phyloP scores from a whole-genome alignment of 768 basidiomycete genomes.

The Tylopilus subfusipes region DNA sequence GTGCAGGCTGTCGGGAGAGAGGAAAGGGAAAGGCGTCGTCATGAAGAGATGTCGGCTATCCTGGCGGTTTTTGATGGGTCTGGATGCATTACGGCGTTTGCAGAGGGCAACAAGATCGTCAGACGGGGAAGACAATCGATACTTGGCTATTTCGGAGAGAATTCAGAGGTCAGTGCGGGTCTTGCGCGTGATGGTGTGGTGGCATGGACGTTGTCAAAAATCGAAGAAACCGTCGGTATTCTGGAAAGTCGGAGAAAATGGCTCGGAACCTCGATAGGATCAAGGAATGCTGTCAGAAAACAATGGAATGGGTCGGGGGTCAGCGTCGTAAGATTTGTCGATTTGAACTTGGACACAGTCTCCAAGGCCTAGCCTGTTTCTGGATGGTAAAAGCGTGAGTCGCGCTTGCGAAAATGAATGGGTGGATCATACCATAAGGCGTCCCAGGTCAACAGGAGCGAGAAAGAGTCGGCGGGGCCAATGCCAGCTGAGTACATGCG shows the following conservation, averaged over 20 bases:
- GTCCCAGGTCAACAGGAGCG: not conserved
- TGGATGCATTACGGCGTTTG: not conserved
- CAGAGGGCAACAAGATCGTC: not conserved
- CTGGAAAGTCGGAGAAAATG: not conserved
- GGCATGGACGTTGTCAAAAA: not conserved
- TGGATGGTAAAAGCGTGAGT: not conserved
- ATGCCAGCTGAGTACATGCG: not conserved
- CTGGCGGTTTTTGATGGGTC: not conserved
- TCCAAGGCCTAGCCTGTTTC: not conserved
- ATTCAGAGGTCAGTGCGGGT: not conserved
- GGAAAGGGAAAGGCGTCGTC: not conserved
- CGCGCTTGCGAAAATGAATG: too few relatives aligned
- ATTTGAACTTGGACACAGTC: not conserved
- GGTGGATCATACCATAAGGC: not conserved
- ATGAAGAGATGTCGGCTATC: not conserved
- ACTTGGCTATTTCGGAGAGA: not conserved
- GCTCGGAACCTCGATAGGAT: not conserved
- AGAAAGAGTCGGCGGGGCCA: not conserved
- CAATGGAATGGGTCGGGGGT: not conserved
- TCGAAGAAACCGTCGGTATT: not conserved
- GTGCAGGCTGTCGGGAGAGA: conserved; percentile 1
- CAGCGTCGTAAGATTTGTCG: not conserved
- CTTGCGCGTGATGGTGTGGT: conserved; percentile 1
- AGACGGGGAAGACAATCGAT: not conserved
- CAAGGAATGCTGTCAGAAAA: not conserved